These are phyloP conservation scores for Phytophthora boehmeriae DNA, from an alignment of 352 stramenopile species.

Conservation along the genomic window DNA sequence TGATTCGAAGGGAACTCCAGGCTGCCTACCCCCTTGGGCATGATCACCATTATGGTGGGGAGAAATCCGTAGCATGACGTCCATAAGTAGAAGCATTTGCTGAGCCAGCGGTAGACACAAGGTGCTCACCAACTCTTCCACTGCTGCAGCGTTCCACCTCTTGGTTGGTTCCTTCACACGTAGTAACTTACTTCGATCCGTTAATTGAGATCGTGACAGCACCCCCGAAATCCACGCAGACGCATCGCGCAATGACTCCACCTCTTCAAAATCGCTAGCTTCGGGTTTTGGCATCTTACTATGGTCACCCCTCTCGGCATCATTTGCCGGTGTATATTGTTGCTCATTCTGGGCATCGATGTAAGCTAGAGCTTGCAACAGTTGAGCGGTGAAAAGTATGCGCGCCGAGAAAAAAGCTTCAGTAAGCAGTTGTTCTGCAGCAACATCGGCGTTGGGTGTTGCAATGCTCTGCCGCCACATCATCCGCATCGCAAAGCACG, in stretches of 20 bases:
- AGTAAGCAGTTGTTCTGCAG: slow-evolving; percentile 45
- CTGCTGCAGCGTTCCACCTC: slow-evolving; percentile 27
- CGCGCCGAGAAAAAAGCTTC: slow-evolving; percentile 66
- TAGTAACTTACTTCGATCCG: slow-evolving; percentile 14
- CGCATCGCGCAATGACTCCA: slow-evolving; percentile 67
- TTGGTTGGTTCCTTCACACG: neutral
- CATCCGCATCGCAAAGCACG: slow-evolving; percentile 59
- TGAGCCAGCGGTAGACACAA: slow-evolving; percentile 64
- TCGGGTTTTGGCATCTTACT: slow-evolving; percentile 7
- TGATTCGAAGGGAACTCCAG: slow-evolving; percentile 25
- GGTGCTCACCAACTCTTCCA: slow-evolving; percentile 53
- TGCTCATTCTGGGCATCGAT: slow-evolving; percentile 27
- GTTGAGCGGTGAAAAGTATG: slow-evolving; percentile 58
- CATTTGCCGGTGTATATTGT: neutral
- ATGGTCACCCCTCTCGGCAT: slow-evolving; percentile 8
- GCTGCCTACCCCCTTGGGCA: slow-evolving; percentile 8
- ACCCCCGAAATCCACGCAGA: slow-evolving; percentile 57
- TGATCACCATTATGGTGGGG: slow-evolving; percentile 24
- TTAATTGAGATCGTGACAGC: slow-evolving; percentile 48
- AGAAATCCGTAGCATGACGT: slow-evolving; percentile 47
- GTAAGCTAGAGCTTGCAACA: slow-evolving; percentile 63
- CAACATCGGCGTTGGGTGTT: slow-evolving; percentile 35
- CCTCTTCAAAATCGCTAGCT: slow-evolving; percentile 51
- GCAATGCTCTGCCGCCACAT: slow-evolving; percentile 44
- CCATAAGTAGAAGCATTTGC: slow-evolving; percentile 65